Conservation (phyloP, 257 asterid genomes). For the Lycium barbarum region DNA sequence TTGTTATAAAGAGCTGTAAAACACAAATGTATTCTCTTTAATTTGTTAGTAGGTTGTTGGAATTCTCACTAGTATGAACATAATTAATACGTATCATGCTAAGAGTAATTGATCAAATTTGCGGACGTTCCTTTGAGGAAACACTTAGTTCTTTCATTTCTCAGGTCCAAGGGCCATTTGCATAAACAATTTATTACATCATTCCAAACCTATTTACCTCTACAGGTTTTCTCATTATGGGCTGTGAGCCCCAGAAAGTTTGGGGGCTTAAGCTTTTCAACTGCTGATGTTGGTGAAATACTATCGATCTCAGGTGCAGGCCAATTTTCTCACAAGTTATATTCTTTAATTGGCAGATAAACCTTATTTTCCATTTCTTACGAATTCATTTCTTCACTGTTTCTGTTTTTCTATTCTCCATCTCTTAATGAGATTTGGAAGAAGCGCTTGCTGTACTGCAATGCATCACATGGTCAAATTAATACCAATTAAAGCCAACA, state of each 20-base stretch:
- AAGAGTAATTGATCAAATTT: background rate
- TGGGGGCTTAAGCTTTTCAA: conserved; percentile 72
- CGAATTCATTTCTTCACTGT: background rate
- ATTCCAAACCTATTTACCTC: background rate
- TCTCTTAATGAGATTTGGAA: too few relatives aligned
- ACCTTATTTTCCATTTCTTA: background rate
- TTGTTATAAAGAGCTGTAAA: background rate
- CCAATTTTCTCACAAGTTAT: background rate
- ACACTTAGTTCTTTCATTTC: background rate
- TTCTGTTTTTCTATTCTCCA: too few relatives aligned
- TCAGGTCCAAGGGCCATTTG: background rate
- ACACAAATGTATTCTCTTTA: background rate
- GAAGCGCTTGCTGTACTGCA: background rate
- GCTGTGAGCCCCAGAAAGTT: conserved; percentile 78
- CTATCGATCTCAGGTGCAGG: conserved; percentile 72
- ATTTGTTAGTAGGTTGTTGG: conserved; percentile 40
- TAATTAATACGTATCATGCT: background rate
- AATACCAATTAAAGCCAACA: too few relatives aligned
- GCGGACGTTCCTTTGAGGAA: background rate
- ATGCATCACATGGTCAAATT: background rate
- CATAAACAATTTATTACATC: background rate
- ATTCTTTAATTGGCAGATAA: background rate
- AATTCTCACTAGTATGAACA: background rate
- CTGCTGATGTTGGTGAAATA: conserved; percentile 77
- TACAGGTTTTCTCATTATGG: conserved; percentile 89